These are phyloP conservation scores for Acanthamoeba sp. DNA, from an alignment of 208 protist genomes.

Conservation along the genomic window DNA sequence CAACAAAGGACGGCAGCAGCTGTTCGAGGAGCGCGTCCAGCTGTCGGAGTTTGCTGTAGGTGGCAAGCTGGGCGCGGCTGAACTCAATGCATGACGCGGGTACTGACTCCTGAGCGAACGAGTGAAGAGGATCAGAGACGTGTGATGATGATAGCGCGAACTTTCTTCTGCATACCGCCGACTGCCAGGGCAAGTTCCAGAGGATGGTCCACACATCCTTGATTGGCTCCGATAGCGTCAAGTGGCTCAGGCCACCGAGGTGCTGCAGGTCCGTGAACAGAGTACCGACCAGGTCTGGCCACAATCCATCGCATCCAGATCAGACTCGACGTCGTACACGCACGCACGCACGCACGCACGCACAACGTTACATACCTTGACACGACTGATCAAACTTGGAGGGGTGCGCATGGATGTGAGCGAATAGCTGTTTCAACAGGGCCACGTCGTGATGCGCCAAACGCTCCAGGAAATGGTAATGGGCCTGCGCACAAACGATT, in stretches of 20 bases:
- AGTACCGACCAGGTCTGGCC: slow-evolving; percentile 41
- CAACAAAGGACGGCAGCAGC: slow-evolving; percentile 29
- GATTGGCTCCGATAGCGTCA: slow-evolving; percentile 3
- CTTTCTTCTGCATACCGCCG: not conserved
- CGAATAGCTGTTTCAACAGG: not conserved
- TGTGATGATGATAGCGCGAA: not conserved
- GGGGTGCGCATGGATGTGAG: not conserved
- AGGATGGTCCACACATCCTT: slow-evolving; percentile 47
- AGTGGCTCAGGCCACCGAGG: slow-evolving; percentile 9
- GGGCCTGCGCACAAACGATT: not conserved
- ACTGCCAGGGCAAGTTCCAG: slow-evolving; percentile 64
- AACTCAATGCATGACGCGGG: slow-evolving; percentile 20
- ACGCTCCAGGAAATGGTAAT: slow-evolving; percentile 3
- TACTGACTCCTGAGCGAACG: not conserved
- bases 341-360: no score
- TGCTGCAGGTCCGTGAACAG: slow-evolving; percentile 29
- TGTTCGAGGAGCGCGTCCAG: slow-evolving; percentile 27
- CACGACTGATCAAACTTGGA: not conserved
- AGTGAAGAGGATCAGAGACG: not conserved
- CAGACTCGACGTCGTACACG: no score
- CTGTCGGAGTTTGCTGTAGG: slow-evolving; percentile 62
- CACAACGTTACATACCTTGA: no score
- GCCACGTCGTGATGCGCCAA: not conserved
- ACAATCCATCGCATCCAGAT: no score
- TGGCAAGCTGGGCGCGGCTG: slow-evolving; percentile 34